phyloP scores from a whole-genome alignment of 2,329 filamentous ascomycete species.

The Exserohilum rostratum region DNA sequence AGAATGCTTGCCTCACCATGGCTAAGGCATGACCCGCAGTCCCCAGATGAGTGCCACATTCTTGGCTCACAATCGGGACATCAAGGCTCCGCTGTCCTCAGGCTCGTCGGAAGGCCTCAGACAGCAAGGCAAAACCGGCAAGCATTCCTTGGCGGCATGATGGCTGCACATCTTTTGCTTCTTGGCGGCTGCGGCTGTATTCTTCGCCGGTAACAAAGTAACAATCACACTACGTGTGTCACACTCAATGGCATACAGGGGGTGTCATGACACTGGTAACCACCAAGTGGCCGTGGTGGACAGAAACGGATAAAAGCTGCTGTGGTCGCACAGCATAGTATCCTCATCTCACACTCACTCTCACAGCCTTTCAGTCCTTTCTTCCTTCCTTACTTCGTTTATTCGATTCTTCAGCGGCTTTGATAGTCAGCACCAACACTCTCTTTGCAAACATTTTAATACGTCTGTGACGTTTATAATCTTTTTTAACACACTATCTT shows the following conservation, averaged over 20 bases:
- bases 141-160: conserved; percentile 40
- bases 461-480: conserved; percentile 44
- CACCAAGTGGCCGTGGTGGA: background rate
- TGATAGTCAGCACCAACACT: conserved; percentile 42
- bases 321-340: conserved; percentile 17
- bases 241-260: conserved; percentile 21
- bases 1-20: conserved; percentile 1
- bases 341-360: conserved; percentile 32
- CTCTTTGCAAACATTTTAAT: conserved; percentile 22
- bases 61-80: conserved; percentile 29
- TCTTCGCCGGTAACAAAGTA: conserved; percentile 20
- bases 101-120: conserved; percentile 26
- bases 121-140: conserved; percentile 21
- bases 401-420: conserved; percentile 41
- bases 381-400: conserved; percentile 30
- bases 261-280: background rate
- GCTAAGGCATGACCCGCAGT: conserved; percentile 17
- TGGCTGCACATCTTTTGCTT: conserved; percentile 20
- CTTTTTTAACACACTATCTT: conserved; percentile 16
- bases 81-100: conserved; percentile 21
- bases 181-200: conserved; percentile 36
- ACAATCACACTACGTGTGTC: conserved; percentile 21
- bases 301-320: conserved; percentile 35
- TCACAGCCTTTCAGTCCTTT: conserved; percentile 18
- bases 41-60: conserved; percentile 4